These are phyloP conservation scores for Polytolypa hystricis DNA, from an alignment of 2,329 filamentous ascomycete species.

Conservation along the genomic window DNA sequence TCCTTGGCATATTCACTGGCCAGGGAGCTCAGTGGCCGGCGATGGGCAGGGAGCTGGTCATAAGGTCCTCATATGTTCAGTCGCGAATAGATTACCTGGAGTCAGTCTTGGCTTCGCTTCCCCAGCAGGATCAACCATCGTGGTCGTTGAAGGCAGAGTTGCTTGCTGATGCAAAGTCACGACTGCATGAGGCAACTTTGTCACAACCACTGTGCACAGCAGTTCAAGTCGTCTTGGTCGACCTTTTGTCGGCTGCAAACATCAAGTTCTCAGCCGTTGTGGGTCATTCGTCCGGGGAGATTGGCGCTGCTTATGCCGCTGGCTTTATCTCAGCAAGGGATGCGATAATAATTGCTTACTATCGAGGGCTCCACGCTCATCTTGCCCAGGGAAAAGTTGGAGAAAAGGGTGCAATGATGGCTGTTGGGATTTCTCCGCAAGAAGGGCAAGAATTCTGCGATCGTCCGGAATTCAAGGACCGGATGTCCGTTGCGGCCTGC, in stretches of 20 bases:
- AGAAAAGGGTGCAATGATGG: conserved; percentile 11
- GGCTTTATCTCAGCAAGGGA: conserved; percentile 22
- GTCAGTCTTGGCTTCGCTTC: conserved; percentile 2
- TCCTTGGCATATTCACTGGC: conserved; percentile 9
- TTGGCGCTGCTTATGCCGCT: conserved; percentile 13
- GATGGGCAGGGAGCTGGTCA: conserved; percentile 5
- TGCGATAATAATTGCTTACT: conserved; percentile 38
- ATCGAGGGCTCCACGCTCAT: conserved; percentile 14
- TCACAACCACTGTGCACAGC: conserved; percentile 16
- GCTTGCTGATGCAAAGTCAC: conserved; percentile 4
- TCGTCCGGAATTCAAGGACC: conserved; percentile 10
- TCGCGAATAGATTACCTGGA: background rate
- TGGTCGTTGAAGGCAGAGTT: conserved; percentile 5
- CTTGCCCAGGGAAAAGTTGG: conserved; percentile 5
- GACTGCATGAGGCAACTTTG: conserved; percentile 12
- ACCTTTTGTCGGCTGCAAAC: conserved; percentile 1
- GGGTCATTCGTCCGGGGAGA: conserved; percentile 13
- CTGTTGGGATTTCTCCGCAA: conserved; percentile 7
- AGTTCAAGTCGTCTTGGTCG: conserved; percentile 14
- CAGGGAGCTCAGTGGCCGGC: conserved; percentile 10
- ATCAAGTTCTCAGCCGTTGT: conserved; percentile 9
- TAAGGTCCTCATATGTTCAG: background rate
- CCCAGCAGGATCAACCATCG: conserved; percentile 1
- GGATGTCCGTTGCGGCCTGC: conserved; percentile 22
- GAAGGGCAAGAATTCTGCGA: conserved; percentile 8